phyloP scores from a whole-genome alignment of 2,329 filamentous ascomycete species.

The Chaetomiaceae sp. region DNA sequence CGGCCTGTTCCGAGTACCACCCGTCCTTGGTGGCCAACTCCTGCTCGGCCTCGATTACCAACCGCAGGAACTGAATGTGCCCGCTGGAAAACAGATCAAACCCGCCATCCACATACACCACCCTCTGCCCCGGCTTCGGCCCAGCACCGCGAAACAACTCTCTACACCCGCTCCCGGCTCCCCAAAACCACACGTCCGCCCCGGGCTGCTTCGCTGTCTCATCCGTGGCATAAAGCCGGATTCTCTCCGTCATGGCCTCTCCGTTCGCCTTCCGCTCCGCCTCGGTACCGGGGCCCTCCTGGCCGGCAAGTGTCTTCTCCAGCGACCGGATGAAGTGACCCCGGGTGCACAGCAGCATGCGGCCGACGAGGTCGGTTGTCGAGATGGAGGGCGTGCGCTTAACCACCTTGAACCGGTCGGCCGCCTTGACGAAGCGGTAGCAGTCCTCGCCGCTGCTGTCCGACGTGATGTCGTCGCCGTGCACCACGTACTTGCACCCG shows the following conservation, averaged over 20 bases:
- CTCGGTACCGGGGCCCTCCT: conserved; percentile 67
- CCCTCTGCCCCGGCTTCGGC: conserved; percentile 70
- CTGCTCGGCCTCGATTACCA: conserved; percentile 71
- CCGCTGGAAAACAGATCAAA: conserved; percentile 96
- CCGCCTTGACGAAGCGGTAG: conserved; percentile 95
- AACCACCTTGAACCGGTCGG: conserved; percentile 90
- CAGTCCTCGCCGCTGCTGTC: conserved; percentile 92
- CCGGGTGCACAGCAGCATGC: conserved; percentile 95
- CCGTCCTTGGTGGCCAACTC: conserved; percentile 61
- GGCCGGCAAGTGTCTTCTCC: conserved; percentile 60
- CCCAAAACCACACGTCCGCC: conserved; percentile 83
- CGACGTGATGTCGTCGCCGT: conserved; percentile 95
- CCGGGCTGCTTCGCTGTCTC: conserved; percentile 74
- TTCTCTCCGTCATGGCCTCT: conserved; percentile 67
- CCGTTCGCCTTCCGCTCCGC: conserved; percentile 60
- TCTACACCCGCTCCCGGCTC: conserved; percentile 52
- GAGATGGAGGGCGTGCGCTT: conserved; percentile 95
- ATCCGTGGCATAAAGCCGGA: conserved; percentile 83
- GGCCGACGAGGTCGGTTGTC: conserved; percentile 94
- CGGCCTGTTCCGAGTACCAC: conserved; percentile 68
- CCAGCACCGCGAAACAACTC: conserved; percentile 67
- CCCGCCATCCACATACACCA: conserved; percentile 94
- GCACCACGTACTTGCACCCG: conserved; percentile 91
- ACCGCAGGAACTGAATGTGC: conserved; percentile 88
- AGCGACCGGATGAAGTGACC: conserved; percentile 88